Base-by-base conservation (phyloP, 2,329 filamentous ascomycete species). In the Pezicula neosporulosa region DNA sequence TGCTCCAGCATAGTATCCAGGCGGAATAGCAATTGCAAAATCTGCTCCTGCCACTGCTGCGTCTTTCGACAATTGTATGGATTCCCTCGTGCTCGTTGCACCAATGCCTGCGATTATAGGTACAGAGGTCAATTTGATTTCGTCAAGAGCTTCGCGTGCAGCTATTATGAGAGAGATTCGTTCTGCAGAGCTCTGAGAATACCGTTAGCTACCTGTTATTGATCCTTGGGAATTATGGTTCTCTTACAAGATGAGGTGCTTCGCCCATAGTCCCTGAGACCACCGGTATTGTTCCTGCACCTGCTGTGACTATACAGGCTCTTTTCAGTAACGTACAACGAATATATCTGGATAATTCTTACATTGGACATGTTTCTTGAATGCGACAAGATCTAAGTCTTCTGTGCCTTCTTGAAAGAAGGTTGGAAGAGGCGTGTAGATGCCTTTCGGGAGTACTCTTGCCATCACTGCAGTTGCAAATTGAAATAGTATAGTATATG, bases 71-170 rank as follows among this genome's bases (percentile, higher is more conserved):
- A 71, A 60, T n/a, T 60, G 58, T 9, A 71, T 61, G 4, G 68
- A 65, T 59, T 71, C 67, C 35, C 63, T 61, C 1, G 68, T 70
- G 46, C 63, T 66, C 42, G 66, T 61, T 1, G 69, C 74, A 0
- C 69, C 72, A 19, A 75, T 70, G 5, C 75, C 74, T 3, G 73
- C 74, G 2, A 76, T 70, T 3, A 77, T 65, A 0, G 73, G 75
- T 41, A 73, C 72, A 13, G 68, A 52, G 0, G 65, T 58, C 2
- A 68, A 58, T 1, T 63, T 56, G 0, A 68, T 55, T 48, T 73
- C 71, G 21, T 60, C 59, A 2, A 73, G 68, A 1, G 72, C 71
- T 8, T 65, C 63, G 12, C 63, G 61, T 0, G 71, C 72, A 15
- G 63, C 72, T 9, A 63, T 56, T 13, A 77, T 60, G n/a, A 78